phyloP scores from a whole-genome alignment of 139 green algal genomes.

The Picochlorum sp. region DNA sequence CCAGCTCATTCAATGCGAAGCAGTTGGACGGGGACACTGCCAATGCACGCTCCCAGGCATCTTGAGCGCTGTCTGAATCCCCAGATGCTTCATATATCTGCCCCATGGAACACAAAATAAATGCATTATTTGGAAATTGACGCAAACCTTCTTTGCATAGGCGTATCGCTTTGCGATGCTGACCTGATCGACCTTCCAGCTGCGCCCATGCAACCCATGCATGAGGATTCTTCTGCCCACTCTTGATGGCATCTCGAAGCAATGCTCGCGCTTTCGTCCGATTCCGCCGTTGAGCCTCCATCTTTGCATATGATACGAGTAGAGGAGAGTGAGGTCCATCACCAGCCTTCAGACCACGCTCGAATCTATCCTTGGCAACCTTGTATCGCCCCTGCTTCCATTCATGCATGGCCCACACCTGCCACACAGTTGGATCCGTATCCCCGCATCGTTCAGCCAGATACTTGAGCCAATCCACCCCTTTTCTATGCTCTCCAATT shows the following conservation, averaged over 20 bases:
- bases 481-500: not conserved
- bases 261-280: constrained; percentile 28
- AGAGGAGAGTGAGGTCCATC: constrained; percentile 19
- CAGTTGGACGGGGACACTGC: constrained; percentile 31
- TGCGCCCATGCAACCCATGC: constrained; percentile 15
- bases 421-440: constrained; percentile 9
- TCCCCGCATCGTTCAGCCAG: constrained; percentile 11
- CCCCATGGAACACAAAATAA: constrained; percentile 13
- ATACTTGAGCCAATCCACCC: not conserved
- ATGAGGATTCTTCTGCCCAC: constrained; percentile 38
- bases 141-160: constrained; percentile 13
- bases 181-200: constrained; percentile 28
- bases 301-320: constrained; percentile 22
- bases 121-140: constrained; percentile 20
- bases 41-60: constrained; percentile 21
- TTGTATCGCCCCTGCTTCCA: constrained; percentile 39
- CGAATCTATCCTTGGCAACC: constrained; percentile 28
- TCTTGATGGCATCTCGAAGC: constrained; percentile 35
- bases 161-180: constrained; percentile 13
- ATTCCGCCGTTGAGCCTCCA: constrained; percentile 36
- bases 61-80: constrained; percentile 10
- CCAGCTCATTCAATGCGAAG: constrained; percentile 45
- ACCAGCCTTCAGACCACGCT: constrained; percentile 7
- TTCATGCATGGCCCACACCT: constrained; percentile 31
- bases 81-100: constrained; percentile 21